Base-by-base conservation (phyloP, 768 basidiomycete species). In the Termitomyces sp. region DNA sequence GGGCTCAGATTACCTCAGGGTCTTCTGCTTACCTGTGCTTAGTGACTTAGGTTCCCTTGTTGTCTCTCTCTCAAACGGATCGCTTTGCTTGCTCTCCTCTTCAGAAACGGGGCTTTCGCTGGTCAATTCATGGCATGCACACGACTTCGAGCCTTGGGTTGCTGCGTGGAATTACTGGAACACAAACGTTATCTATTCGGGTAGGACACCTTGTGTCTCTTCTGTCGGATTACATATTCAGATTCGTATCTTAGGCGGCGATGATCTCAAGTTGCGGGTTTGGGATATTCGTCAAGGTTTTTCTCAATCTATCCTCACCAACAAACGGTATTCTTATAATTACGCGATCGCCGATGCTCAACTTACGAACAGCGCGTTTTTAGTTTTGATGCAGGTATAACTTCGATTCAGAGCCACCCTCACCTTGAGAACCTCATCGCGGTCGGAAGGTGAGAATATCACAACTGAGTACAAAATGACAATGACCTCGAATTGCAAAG, bases 101-200 rank as follows among this genome's bases (percentile, higher is more conserved):
- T 74, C 74, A n/a, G 77, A 83, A 6, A 73, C 77, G 0, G 75
- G 78, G 14, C 70, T 91, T 32, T 56, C 69, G 0, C 71, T 88
- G 3, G 75, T 76, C 5, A 73, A 83, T 31, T 80, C 79, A 2
- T 98, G 95, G 95, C 78, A 85, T 60, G 96, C 92, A 1, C 97
- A 98, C 67, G 92, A 95, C 60, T 86, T 87, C 67, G 97, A 99
- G 70, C 91, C 96, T 0, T 99, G 97, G 97, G 85, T 94, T 53
- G 86, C 90, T 1, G 86, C 91, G 1, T 98, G 94, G 88, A 84
- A 98, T 68, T 87, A 89, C 65, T 96, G 94, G 91, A 77, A 95
- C 61, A 76, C 79, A 1, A 85, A 86, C 67, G 72, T 92, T 40
- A 78, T 97, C 4, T 98, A 92, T 76, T 94, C 94, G 11, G 96